Percentiles rank a stretch among this genome's conserved stretches.
phyloP scores from a whole-genome alignment of 805 yeast genomes.

The Kurtzmaniella cleridarum region DNA sequence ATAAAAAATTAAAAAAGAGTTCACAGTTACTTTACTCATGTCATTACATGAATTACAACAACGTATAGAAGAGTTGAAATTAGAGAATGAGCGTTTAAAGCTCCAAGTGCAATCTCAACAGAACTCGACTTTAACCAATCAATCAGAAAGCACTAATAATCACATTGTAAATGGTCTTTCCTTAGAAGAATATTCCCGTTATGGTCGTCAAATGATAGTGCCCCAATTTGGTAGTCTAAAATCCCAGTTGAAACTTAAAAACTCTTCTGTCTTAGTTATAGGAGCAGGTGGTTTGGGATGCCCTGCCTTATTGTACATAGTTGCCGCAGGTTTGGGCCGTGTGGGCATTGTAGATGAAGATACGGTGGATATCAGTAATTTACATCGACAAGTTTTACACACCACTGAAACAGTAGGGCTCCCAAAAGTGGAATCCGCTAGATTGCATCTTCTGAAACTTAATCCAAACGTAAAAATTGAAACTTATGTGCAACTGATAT shows the following conservation, averaged over 20 bases:
- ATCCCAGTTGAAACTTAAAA: constrained; percentile 53
- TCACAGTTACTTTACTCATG: too few relatives aligned
- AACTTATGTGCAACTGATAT: constrained; percentile 49
- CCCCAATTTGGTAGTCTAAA: constrained; percentile 59
- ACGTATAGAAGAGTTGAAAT: constrained; percentile 8
- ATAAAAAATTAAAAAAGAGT: too few relatives aligned
- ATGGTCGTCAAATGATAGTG: constrained; percentile 94
- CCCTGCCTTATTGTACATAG: constrained; percentile 79
- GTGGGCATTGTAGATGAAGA: constrained; percentile 89
- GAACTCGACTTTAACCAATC: background rate
- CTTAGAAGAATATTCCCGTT: constrained; percentile 69
- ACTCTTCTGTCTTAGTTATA: constrained; percentile 61
- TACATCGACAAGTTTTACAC: constrained; percentile 88
- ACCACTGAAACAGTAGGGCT: constrained; percentile 59
- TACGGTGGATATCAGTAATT: constrained; percentile 73
- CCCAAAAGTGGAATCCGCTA: constrained; percentile 79
- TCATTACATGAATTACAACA: background rate
- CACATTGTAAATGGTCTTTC: constrained; percentile 17
- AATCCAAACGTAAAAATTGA: constrained; percentile 64
- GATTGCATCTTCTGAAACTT: constrained; percentile 40
- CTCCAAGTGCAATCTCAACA: background rate
- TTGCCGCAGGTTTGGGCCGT: constrained; percentile 82
- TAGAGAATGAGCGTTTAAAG: constrained; percentile 12
- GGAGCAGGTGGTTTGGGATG: constrained; percentile 98
- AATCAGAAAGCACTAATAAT: background rate